Percentiles rank a stretch among this genome's conserved stretches.
phyloP scores from a whole-genome alignment of 805 yeast genomes.

The Yarrowia sp. region DNA sequence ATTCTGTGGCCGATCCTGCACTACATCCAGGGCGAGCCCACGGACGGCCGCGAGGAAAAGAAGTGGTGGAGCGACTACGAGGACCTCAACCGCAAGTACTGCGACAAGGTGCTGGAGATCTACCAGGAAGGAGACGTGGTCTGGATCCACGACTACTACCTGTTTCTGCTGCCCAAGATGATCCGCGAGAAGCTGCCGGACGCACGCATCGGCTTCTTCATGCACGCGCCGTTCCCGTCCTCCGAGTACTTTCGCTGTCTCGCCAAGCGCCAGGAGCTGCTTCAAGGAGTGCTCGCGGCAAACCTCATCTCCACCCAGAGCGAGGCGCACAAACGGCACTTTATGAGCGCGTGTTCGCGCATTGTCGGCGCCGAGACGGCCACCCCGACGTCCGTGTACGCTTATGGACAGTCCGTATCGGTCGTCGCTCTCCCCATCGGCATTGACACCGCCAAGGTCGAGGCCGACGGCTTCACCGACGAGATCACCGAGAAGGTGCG shows the following conservation, averaged over 20 bases:
- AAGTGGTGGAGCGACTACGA: slow-evolving; percentile 90
- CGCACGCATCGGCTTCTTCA: slow-evolving; percentile 70
- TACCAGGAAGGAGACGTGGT: slow-evolving; percentile 87
- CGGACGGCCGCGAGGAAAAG: slow-evolving; percentile 65
- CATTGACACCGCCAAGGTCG: slow-evolving; percentile 69
- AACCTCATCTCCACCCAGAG: slow-evolving; percentile 85
- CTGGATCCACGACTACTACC: slow-evolving; percentile 90
- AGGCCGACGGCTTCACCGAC: slow-evolving; percentile 55
- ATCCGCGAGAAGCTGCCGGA: slow-evolving; percentile 73
- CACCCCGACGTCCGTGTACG: slow-evolving; percentile 48
- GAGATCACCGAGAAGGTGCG: slow-evolving; percentile 51
- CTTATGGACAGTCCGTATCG: slow-evolving; percentile 73
- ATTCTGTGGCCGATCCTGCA: slow-evolving; percentile 94
- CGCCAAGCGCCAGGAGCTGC: slow-evolving; percentile 74
- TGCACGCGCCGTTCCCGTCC: slow-evolving; percentile 93
- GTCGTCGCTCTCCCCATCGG: slow-evolving; percentile 86
- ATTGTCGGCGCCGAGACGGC: slow-evolving; percentile 70
- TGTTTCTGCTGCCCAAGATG: slow-evolving; percentile 77
- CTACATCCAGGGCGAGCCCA: slow-evolving; percentile 76
- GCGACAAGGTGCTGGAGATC: slow-evolving; percentile 66
- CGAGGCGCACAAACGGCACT: slow-evolving; percentile 83
- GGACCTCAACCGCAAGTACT: slow-evolving; percentile 84
- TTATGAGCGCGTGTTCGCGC: slow-evolving; percentile 84
- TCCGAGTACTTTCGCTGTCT: slow-evolving; percentile 90
- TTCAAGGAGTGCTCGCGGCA: slow-evolving; percentile 93